Evolutionary conservation across 108 stramenopile genomes (phyloP), one percentile per base, ranked within the genome.

Genomic region (Skeletonema grethae): DNA sequence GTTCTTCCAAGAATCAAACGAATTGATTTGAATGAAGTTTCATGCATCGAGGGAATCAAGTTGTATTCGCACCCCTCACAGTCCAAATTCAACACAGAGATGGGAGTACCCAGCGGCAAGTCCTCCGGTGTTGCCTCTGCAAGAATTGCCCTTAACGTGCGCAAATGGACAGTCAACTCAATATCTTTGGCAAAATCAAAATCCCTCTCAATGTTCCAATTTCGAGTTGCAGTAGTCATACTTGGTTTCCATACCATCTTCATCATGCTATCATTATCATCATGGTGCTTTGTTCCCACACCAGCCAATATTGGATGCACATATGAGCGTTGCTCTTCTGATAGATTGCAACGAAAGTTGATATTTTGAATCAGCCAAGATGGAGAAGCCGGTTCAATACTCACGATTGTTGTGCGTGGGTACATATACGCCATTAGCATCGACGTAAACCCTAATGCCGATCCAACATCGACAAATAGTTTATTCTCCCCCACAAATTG

Each of bases 1-100:
- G 89, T 86, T 7, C 76, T 59, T 25, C 89, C 91, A 58, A 90
- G 77, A 45, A 92, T 73, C 38, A 86, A 67, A 3, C 75, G 83
- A 69, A 92, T 88, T 13, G 84, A 75, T 66, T 90, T 86, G 66
- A 86, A 90, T 39, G 88, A 83, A 30, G 76, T 68, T 28, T 88
- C 85, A 13, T 82, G 77, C 79, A 92, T 65, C 31, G 77, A 69
- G 25, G 91, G 91, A 34, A 92, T 87, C 20, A 92, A 58, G 69
- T 90, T 90, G 70, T 92, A 92, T 59, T 92, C 91, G 56, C 91
- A 92, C 0, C 88, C 91, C 56, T 88, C 84, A 67, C 91, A 92
- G 58, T 90, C 89, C 34, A 92, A 59, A 69, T 92, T 90, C 70
- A 92, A 16, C 5, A 92, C 91, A 68, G 85, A 85, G 43, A 92